Conservation (phyloP, 768 basidiomycete species). For the Collybia sordida region DNA sequence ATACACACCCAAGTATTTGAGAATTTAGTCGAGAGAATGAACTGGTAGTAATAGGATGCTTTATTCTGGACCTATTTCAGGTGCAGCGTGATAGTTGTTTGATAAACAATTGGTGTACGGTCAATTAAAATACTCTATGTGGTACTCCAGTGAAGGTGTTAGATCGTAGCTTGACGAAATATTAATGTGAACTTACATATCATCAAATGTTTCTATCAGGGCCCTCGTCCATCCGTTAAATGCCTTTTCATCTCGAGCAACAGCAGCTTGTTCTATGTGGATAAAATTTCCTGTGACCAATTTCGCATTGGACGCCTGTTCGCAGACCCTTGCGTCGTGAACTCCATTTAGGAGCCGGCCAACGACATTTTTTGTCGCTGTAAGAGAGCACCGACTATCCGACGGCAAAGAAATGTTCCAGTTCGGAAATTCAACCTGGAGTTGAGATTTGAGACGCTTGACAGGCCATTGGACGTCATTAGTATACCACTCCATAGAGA, state of each 20-base stretch:
- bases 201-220: conserved; percentile 29
- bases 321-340: conserved; percentile 26
- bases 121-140: no score
- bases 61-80: no score
- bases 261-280: conserved; percentile 39
- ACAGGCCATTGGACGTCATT: conserved; percentile 29
- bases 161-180: no score
- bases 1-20: no score
- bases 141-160: no score
- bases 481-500: conserved; percentile 38
- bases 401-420: conserved; percentile 41
- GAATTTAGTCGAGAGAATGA: no score
- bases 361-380: conserved; percentile 44
- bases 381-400: conserved; percentile 37
- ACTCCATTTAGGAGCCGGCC: conserved; percentile 44
- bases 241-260: conserved; percentile 15
- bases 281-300: conserved; percentile 36
- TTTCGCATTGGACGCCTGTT: conserved; percentile 18
- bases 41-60: no score
- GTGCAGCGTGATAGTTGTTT: no score
- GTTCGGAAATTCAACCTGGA: conserved; percentile 28
- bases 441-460: conserved; percentile 31
- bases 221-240: conserved; percentile 36
- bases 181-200: no score
- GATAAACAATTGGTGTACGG: no score